Percentiles rank a stretch among this genome's conserved stretches.
Evolutionary conservation across 139 green algal genomes (phyloP).

Genomic region (Deuterostichococcus epilithicus): DNA sequence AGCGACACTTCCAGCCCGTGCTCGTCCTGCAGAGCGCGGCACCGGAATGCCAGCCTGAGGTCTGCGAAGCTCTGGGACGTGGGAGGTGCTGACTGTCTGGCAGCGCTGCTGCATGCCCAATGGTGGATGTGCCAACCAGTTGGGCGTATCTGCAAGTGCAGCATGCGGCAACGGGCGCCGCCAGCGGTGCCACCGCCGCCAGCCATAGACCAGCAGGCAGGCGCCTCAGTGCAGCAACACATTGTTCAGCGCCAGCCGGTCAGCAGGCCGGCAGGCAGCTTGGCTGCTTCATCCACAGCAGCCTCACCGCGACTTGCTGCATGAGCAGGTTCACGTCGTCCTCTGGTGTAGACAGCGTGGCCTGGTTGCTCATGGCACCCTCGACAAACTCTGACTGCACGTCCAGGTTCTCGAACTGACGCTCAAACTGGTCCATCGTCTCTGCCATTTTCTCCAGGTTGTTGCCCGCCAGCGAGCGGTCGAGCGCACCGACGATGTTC

Average conservation of each 20-base stretch:
- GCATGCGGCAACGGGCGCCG: not conserved
- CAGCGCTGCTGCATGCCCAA: not conserved
- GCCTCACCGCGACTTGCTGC: constrained; percentile 46
- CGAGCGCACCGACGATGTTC: constrained; percentile 59
- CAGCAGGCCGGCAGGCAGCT: too few relatives aligned
- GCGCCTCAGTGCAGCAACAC: not conserved
- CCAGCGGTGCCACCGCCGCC: not conserved
- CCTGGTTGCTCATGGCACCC: constrained; percentile 84
- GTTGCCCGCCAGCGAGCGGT: constrained; percentile 76
- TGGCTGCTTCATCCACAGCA: not conserved
- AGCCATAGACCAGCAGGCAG: not conserved
- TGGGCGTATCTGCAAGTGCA: not conserved
- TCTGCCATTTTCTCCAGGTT: constrained; percentile 86
- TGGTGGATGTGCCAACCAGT: not conserved
- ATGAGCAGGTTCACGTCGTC: constrained; percentile 90
- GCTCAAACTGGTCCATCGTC: constrained; percentile 96
- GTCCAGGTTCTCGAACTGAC: constrained; percentile 95
- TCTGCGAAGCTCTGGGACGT: not conserved
- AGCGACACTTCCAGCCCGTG: constrained; percentile 79
- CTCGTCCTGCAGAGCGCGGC: constrained; percentile 87
- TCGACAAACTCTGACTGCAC: constrained; percentile 89
- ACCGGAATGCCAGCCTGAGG: too few relatives aligned
- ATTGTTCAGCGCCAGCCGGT: too few relatives aligned
- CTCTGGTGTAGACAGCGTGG: constrained; percentile 83
- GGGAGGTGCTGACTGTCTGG: not conserved